A percentile compares a stretch with the other conserved stretches of the same genome.
These are phyloP conservation scores for Babesia caballi DNA, from an alignment of 169 alveolate genomes.

Conservation along the genomic window DNA sequence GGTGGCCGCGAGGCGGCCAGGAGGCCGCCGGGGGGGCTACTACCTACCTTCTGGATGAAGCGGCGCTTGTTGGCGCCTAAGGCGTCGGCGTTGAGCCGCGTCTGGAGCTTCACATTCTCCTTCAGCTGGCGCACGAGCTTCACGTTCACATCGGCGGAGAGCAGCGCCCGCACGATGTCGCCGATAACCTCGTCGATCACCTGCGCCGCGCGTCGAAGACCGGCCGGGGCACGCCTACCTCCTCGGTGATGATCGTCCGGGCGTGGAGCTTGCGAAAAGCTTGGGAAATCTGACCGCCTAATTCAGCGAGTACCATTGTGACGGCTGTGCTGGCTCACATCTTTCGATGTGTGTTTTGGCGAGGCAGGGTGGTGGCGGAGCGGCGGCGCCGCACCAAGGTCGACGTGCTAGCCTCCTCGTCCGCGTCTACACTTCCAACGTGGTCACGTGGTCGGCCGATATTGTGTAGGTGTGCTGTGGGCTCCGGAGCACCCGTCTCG, in stretches of 20 bases:
- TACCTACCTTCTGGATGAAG: slow-evolving; percentile 69
- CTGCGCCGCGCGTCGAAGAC: slow-evolving; percentile 15
- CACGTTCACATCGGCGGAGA: slow-evolving; percentile 93
- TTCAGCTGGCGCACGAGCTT: slow-evolving; percentile 86
- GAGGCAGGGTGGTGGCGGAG: too few relatives aligned
- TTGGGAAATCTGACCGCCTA: slow-evolving; percentile 90
- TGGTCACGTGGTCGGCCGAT: too few relatives aligned
- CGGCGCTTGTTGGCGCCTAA: slow-evolving; percentile 80
- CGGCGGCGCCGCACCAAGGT: too few relatives aligned
- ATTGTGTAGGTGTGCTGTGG: too few relatives aligned
- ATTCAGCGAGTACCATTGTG: slow-evolving; percentile 95
- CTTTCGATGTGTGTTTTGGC: not conserved
- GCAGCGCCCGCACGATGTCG: slow-evolving; percentile 90
- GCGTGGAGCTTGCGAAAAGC: slow-evolving; percentile 92
- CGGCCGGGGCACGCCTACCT: slow-evolving; percentile 61
- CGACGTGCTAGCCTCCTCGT: too few relatives aligned
- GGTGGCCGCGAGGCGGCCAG: not conserved
- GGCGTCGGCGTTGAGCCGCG: slow-evolving; percentile 76
- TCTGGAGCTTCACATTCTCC: slow-evolving; percentile 83
- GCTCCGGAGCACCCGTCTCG: too few relatives aligned
- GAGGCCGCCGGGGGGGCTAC: not conserved
- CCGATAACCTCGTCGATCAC: slow-evolving; percentile 85
- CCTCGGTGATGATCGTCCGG: slow-evolving; percentile 90
- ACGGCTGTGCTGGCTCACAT: slow-evolving; percentile 1
- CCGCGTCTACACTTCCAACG: too few relatives aligned